Evolutionary conservation across 2,329 filamentous ascomycete species (phyloP).

Genomic region (Gyromitra esculenta): DNA sequence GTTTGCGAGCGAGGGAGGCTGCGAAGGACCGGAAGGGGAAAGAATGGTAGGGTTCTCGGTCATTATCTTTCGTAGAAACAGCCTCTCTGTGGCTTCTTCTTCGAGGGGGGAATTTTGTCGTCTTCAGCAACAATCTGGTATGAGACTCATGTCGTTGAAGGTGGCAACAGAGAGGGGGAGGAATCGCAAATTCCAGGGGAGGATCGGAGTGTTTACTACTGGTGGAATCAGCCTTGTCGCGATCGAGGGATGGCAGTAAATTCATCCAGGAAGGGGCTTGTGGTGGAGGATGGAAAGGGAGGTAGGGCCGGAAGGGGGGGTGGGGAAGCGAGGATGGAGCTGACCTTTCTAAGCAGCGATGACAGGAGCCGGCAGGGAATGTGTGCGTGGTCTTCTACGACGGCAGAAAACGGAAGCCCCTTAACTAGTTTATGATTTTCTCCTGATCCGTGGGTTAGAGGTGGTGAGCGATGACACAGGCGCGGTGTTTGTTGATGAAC

Average conservation of each 20-base stretch:
- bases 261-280: conserved; percentile 44
- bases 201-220: conserved; percentile 45
- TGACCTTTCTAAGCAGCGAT: conserved; percentile 53
- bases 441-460: conserved; percentile 37
- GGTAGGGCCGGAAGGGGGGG: conserved; percentile 48
- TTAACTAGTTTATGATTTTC: conserved; percentile 38
- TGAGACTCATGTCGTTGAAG: conserved; percentile 56
- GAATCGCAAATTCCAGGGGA: conserved; percentile 49
- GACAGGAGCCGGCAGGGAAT: conserved; percentile 41
- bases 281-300: conserved; percentile 45
- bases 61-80: conserved; percentile 58
- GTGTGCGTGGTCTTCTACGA: conserved; percentile 26
- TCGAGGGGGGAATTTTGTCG: conserved; percentile 53
- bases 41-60: conserved; percentile 58
- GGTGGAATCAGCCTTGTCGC: conserved; percentile 53
- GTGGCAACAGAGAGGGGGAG: conserved; percentile 49
- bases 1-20: conserved; percentile 54
- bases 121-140: conserved; percentile 55
- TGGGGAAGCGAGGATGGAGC: conserved; percentile 52
- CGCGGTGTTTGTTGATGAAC: conserved; percentile 33
- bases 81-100: conserved; percentile 57
- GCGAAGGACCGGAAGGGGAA: conserved; percentile 57
- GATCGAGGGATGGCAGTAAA: conserved; percentile 43
- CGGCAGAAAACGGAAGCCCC: conserved; percentile 38
- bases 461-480: conserved; percentile 29